Base-by-base conservation (phyloP, 2,329 filamentous ascomycete species). In the Colletotrichum kahawae region DNA sequence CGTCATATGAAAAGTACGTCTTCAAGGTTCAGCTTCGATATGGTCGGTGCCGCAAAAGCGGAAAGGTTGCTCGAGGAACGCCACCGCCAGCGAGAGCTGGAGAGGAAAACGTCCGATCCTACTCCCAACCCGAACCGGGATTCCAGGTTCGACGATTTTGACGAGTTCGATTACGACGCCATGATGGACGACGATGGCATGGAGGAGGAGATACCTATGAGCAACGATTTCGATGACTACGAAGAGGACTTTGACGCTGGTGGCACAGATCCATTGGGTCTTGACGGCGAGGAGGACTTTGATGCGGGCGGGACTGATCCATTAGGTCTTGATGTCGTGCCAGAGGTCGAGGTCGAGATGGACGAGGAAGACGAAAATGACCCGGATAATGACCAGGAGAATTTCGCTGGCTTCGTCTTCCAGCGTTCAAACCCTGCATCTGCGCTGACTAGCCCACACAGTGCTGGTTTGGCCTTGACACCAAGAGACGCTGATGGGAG, bases 21-120 rank as follows among this genome's bases (percentile, higher is more conserved):
- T 0, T 95, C 93, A 0, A 88, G 94, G 16, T 96, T 96, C 81
- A 96, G 94, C 79, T 96, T 96, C 79, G 94, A 96, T 79, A 94
- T 95, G 88, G 90, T 92, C 18, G 93, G 93, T 7, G 91, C 91
- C 7, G 93, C 93, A 16, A 89, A 91, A 74, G 88, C 92, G 79
- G 92, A 93, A 82, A 93, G 92, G 82, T 82, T 93, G 48, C 85
- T 95, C 54, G 95, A 95, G 82, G 94, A 95, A 78, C 90, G 92
- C 63, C 93, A 95, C 81, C 88, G 93, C 18, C 90, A 93, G 77
- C 91, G 92, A 69, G 91, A 93, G 76, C 85, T 92, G 34, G 92
- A 93, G 74, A 93, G 90, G 79, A 87, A 90, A 75, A 85, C 85
- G 6, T 82, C 81, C 4, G 82, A 83, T 24, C 80, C 38, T 48